Evolutionary conservation across 371 early-diverging fungal genomes (phyloP), one percentile per base, ranked within the genome.

Genomic region (Mortierella sp.): DNA sequence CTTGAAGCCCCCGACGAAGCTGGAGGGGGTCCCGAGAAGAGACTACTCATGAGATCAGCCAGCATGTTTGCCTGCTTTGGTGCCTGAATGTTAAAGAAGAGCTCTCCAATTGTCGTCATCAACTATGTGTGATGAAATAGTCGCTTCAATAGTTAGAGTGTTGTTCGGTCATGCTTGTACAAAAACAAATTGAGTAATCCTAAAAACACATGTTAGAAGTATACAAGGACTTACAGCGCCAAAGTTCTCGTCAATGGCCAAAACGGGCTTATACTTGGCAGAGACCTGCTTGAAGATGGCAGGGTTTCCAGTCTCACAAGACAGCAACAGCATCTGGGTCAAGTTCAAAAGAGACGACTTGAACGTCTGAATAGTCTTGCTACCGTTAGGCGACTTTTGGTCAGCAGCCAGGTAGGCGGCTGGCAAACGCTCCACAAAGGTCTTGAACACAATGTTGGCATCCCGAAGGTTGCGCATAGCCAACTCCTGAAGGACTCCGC

Each of bases 401-500:
- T 89, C 84, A 11, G 70, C 48, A 42, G 86, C 84, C 42, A 85
- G 74, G 28, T 83, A 84, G 3, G 60, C 81, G 24, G 83, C 75
- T 42, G 83, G 90, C 34, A 90, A 79, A 16, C 83, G 82, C 38
- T 91, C 84, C 14, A 91, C 80, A 81, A 95, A 97, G 16, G 91
- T 91, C 28, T 89, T 87, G 80, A 92, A 95, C 73, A 94, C 91
- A 13, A 91, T 77, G 45, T 91, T 91, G 5, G 97, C 97, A 77
- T 95, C 93, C 38, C 92, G 92, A 65, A 96, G 89, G 81, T 95
- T 95, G 63, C 93, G 92, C 81, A 93, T 87, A 7, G 94, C 93
- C 60, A 97, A 88, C 76, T 91, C 96, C 95, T 95, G 96, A 47
- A 97, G 89, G 24, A 96, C 95, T 14, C 92, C 93, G 44, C 98